A percentile compares a stretch with the other conserved stretches of the same genome.
These are phyloP conservation scores for Nannochloropsis salina DNA, from an alignment of 108 stramenopile species.

Conservation along the genomic window DNA sequence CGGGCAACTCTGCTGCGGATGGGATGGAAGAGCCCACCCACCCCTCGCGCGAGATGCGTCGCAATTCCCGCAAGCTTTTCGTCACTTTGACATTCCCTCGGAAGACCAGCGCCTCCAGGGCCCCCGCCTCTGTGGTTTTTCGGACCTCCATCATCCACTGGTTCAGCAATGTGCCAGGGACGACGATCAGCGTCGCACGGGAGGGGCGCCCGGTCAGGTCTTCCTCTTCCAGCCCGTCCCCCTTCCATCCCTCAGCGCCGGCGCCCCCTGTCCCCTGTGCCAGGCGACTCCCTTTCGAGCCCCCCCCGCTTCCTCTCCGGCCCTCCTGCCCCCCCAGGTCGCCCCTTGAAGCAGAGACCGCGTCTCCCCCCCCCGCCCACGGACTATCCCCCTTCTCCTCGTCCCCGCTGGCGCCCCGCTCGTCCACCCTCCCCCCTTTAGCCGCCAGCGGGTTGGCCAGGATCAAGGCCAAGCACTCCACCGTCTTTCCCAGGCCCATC, in stretches of 20 bases:
- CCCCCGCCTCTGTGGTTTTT: slow-evolving; percentile 22
- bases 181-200: slow-evolving; percentile 64
- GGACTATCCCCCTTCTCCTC: not conserved
- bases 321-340: no score
- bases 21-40: not conserved
- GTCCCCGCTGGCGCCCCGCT: not conserved
- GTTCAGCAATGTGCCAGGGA: slow-evolving; percentile 62
- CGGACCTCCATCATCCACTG: slow-evolving; percentile 59
- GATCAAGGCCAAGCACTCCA: slow-evolving; percentile 45
- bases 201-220: slow-evolving; percentile 20
- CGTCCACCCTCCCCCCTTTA: not conserved
- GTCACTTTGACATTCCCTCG: slow-evolving; percentile 20
- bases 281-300: no score
- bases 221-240: not conserved
- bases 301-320: no score
- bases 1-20: not conserved
- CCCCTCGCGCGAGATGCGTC: not conserved
- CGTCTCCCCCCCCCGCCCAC: not conserved
- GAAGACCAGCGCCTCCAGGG: slow-evolving; percentile 20
- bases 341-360: not conserved
- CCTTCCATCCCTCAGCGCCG: not conserved
- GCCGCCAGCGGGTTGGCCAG: not conserved
- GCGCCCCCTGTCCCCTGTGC: not conserved
- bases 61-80: slow-evolving; percentile 7
- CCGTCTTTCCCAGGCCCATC: slow-evolving; percentile 64